A percentile compares a stretch with the other conserved stretches of the same genome.
phyloP scores from a whole-genome alignment of 805 yeast species.

The Sungouiella blattae region DNA sequence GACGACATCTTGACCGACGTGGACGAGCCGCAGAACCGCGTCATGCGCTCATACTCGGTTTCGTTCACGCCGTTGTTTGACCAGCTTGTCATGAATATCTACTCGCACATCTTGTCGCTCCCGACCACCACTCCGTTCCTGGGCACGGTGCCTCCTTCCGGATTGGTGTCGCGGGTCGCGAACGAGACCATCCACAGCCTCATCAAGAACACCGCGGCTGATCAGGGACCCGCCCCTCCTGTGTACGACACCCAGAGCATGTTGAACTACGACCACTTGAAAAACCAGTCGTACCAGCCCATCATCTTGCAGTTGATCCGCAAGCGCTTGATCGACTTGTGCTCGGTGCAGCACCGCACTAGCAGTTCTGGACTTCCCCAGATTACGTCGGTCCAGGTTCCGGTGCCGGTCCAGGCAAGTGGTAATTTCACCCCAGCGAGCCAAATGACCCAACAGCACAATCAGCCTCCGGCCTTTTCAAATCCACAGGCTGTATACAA shows the following conservation, averaged over 20 bases:
- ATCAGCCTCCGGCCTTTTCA: too few relatives aligned
- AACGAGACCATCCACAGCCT: conserved; percentile 35
- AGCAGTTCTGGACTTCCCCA: conserved; percentile 3
- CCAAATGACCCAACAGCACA: too few relatives aligned
- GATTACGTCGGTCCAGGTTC: conserved; percentile 11
- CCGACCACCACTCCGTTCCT: conserved; percentile 46
- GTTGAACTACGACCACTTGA: conserved; percentile 29
- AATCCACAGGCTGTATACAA: conserved; percentile 11
- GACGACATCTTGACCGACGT: conserved; percentile 42
- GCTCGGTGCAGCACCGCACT: conserved; percentile 19
- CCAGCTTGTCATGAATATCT: conserved; percentile 31
- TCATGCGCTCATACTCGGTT: conserved; percentile 25
- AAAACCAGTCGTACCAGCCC: conserved; percentile 32
- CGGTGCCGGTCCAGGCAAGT: conserved; percentile 7
- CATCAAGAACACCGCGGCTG: conserved; percentile 15
- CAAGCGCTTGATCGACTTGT: conserved; percentile 39
- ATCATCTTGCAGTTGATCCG: conserved; percentile 39
- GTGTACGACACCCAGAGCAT: conserved; percentile 32
- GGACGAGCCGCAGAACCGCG: conserved; percentile 31
- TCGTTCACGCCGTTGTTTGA: conserved; percentile 36
- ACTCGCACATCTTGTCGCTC: conserved; percentile 32
- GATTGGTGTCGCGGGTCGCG: conserved; percentile 42
- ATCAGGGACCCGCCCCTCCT: conserved; percentile 6
- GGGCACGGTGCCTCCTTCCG: conserved; percentile 43
- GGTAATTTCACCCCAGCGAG: not conserved